Conservation (phyloP, 352 stramenopile genomes). For the Globisporangium nagaii region DNA sequence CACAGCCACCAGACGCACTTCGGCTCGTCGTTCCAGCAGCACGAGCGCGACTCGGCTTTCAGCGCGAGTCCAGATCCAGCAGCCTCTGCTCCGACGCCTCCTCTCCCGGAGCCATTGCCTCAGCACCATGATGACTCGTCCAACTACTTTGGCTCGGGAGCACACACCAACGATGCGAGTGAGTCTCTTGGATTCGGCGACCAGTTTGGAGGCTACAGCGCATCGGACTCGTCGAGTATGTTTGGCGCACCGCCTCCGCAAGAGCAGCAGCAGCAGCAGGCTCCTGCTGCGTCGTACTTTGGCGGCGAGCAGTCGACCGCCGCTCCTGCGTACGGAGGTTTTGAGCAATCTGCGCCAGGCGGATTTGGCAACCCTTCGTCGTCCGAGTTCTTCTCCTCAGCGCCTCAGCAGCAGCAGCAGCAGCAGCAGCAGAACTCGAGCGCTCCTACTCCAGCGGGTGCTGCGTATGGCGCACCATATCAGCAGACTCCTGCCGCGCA, state of each 20-base stretch:
- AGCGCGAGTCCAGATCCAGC: neutral
- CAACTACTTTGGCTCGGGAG: constrained; percentile 6
- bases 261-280: constrained; percentile 5
- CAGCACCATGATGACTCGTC: constrained; percentile 4
- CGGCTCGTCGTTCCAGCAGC: neutral
- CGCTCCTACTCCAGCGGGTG: neutral
- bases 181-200: constrained; percentile 2
- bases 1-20: neutral
- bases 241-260: constrained; percentile 6
- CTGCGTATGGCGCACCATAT: neutral
- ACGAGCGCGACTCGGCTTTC: neutral
- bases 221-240: neutral
- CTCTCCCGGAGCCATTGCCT: neutral
- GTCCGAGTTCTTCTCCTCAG: constrained; percentile 38
- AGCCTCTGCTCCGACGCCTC: neutral
- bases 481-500: neutral
- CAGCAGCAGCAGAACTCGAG: constrained; percentile 8
- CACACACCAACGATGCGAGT: neutral
- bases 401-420: constrained; percentile 18
- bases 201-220: constrained; percentile 1
- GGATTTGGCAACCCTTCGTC: constrained; percentile 11
- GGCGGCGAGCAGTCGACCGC: constrained; percentile 2
- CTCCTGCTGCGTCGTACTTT: constrained; percentile 6
- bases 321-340: constrained; percentile 16
- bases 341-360: constrained; percentile 12